Evolutionary conservation across 2,329 filamentous ascomycete species (phyloP), one percentile per base, ranked within the genome.

Genomic region (Gaeumannomyces tritici): DNA sequence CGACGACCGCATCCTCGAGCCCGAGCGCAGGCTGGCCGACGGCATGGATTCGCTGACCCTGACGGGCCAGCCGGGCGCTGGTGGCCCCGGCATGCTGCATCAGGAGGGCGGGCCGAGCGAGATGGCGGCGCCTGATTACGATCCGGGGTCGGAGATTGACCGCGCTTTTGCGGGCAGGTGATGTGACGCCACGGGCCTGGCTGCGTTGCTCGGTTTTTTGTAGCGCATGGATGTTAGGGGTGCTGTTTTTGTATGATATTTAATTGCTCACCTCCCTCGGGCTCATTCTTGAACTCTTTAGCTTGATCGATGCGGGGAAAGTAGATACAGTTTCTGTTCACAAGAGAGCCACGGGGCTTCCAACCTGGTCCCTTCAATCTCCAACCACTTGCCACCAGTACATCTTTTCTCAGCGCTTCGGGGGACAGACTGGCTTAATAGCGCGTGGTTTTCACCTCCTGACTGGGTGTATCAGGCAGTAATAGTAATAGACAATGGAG

Each of bases 1-100:
- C 68, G 87, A 90, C 62, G 82, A 84, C 60, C 78, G 85, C 61
- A 75, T 93, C 59, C 73, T 93, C 61, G 82, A 89, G 74, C 90
- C 90, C 0, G 85, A 89, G 75, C 82, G 79, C 68, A 76, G 24
- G 60, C 60, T 61, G 29, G 29, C 60, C 3, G 60, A 61, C 5
- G 60, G 60, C 21, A 57, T 74, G 35, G 68, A 72, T 0, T 69
- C 64, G 9, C 67, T 69, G 54, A 68, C 71, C 13, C n/a, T 57
- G n/a, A 21, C 55, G 54, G 59, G 51, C 27, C n/a, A 18, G 56
- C 31, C 27, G 21, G 26, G 4, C 88, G 74, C 67, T 70, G 24
- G n/a, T 4, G 31, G 56, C 27, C 42, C 21, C n/a, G 59, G 35
- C 21, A 31, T 47, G 8, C 33, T 55, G 29, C 26, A 51, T 8